A percentile compares a stretch with the other conserved stretches of the same genome.
These are phyloP conservation scores for Closterium sp. DNA, from an alignment of 139 green algal species.

Conservation along the genomic window DNA sequence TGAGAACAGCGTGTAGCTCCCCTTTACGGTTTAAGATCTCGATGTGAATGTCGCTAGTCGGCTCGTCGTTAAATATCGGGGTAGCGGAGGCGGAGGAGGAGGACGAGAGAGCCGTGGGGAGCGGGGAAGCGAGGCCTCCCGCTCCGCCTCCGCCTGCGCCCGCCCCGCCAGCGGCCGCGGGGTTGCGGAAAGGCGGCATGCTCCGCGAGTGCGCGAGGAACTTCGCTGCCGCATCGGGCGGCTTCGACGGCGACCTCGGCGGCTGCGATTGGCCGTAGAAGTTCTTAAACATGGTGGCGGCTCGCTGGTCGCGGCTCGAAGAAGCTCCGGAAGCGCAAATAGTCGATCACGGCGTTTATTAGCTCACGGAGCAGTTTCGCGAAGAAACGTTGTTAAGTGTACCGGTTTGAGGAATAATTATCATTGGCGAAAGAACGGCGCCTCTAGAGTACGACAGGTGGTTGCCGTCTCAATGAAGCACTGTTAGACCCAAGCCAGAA, in stretches of 20 bases:
- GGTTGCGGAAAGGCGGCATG: neutral
- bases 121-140: neutral
- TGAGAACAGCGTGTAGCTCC: neutral
- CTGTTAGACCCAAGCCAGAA: neutral
- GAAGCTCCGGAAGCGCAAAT: neutral
- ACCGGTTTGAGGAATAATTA: neutral
- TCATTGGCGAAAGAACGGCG: neutral
- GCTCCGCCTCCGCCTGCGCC: no score
- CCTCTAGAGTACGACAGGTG: neutral
- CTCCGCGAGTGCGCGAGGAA: neutral
- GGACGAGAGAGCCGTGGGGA: neutral
- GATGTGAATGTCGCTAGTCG: neutral
- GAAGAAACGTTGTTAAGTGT: neutral
- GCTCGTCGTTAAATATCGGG: neutral
- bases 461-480: neutral
- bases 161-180: no score
- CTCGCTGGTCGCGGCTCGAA: neutral
- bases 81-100: neutral
- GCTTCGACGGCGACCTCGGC: neutral
- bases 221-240: neutral
- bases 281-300: neutral
- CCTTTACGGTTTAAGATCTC: neutral
- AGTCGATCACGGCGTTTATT: neutral
- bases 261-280: neutral
- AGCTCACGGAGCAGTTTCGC: neutral